Base-by-base conservation (phyloP, 495 filamentous ascomycete species). In the Trichoderma parareesei region DNA sequence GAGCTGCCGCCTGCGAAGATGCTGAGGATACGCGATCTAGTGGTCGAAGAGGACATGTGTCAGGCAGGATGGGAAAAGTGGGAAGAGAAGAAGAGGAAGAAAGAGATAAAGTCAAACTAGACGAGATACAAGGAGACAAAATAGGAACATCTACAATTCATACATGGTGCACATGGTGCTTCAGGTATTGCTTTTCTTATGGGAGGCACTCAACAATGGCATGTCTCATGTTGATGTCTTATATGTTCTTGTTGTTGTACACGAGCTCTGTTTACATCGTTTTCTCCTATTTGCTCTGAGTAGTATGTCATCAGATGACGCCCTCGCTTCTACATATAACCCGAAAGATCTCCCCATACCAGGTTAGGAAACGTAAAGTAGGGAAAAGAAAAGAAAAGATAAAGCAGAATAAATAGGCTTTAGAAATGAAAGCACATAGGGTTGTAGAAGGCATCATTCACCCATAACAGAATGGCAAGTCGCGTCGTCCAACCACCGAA, bases 31-130 rank as follows among this genome's bases (percentile, higher is more conserved):
- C 79, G 94, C 63, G 94, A 98, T 77, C 76, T 98, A 67, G 86
- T 96, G 38, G 82, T 97, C 33, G 87, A 88, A 78, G 93, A 97
- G 76, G 95, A 98, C 75, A 73, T 97, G 68, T 87, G 87, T 20
- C 91, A 96, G 76, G 87, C 92, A 53, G 94, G 94, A 35, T 98
- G 94, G 94, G 90, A 89, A 75, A 87, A 88, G 72, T 98, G 92
- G 93, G 87, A 92, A 76, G 78, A 77, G 55, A 82, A 77, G 73
- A 60, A 60, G 41, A 65, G 0, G 38, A 42, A 33, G 48, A 59
- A 48, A 60, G 13, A 57, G 63, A 7, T 38, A 59, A 43, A 61
- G 27, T 57, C 20, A 40, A 64, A 41, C 38, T 18, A 41, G 61
- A 49, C 18, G 43, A 44, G 20, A 37, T 16, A 46, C 27, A 18